A percentile compares a stretch with the other conserved stretches of the same genome.
Evolutionary conservation across 2,329 filamentous ascomycete genomes (phyloP).

Genomic region (Beauveria caledonica): DNA sequence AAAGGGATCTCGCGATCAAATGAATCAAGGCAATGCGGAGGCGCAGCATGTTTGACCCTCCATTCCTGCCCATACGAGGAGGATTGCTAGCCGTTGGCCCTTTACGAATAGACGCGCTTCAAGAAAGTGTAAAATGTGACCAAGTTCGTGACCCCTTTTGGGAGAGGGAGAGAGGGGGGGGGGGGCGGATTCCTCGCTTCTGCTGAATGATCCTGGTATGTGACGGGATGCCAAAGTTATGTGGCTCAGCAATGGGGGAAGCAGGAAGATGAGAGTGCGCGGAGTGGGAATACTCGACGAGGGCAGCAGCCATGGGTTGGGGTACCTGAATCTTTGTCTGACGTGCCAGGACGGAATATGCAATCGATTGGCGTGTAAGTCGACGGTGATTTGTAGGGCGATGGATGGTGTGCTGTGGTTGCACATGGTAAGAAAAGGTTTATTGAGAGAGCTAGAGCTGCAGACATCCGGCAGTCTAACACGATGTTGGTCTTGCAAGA

Average conservation of each 20-base stretch:
- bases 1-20: not conserved
- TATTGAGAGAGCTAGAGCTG: not conserved
- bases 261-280: too few species aligned
- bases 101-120: not conserved
- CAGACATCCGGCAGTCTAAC: not conserved
- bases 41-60: constrained; percentile 4
- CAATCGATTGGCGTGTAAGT: not conserved
- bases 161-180: too few species aligned
- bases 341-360: not conserved
- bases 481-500: not conserved
- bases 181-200: too few species aligned
- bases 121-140: not conserved
- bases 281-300: too few species aligned
- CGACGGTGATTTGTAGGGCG: not conserved
- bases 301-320: too few species aligned
- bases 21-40: not conserved
- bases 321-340: too few species aligned
- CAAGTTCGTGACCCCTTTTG: not conserved
- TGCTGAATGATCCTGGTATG: too few species aligned
- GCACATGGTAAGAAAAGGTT: not conserved
- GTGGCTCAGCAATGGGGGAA: not conserved
- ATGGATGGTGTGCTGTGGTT: not conserved
- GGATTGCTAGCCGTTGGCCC: not conserved
- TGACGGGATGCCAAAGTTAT: not conserved
- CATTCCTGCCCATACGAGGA: constrained; percentile 7